Evolutionary conservation across 192 early-diverging fungal species (phyloP).

Genomic region (Pilaira anomala): DNA sequence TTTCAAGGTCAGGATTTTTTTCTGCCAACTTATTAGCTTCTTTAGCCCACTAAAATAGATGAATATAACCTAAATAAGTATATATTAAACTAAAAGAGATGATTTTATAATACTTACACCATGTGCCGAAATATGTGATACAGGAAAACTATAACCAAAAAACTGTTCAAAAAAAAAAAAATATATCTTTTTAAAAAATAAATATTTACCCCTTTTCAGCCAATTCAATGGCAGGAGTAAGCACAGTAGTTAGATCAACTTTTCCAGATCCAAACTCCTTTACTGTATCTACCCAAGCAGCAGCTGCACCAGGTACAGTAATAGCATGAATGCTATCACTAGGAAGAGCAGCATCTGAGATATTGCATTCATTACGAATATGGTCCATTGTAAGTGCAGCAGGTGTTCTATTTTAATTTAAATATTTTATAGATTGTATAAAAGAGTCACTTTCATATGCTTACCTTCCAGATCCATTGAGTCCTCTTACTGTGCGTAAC

Average conservation of each 20-base stretch:
- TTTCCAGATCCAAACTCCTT: conserved; percentile 60
- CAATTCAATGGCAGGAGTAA: conserved; percentile 65
- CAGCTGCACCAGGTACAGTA: conserved; percentile 76
- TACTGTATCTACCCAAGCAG: conserved; percentile 70
- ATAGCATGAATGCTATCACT: conserved; percentile 42
- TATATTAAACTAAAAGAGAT: background rate
- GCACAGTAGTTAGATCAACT: conserved; percentile 51
- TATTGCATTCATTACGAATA: conserved; percentile 31
- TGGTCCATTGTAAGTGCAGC: conserved; percentile 50
- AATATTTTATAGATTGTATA: background rate
- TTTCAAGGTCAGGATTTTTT: conserved; percentile 38
- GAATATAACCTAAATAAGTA: background rate
- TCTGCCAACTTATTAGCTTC: conserved; percentile 20
- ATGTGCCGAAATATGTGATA: conserved; percentile 29
- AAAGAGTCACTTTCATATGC: background rate
- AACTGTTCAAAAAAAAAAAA: background rate
- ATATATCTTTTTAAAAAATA: background rate
- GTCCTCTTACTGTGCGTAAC: conserved; percentile 45
- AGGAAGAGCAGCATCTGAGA: conserved; percentile 35
- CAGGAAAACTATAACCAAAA: conserved; percentile 16
- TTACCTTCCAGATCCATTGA: conserved; percentile 64
- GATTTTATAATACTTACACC: conserved; percentile 12
- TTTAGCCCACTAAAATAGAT: conserved; percentile 36
- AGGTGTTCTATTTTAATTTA: conserved; percentile 47
- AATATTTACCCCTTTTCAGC: conserved; percentile 61